These are phyloP conservation scores for Knufia petricola DNA, from an alignment of 2,329 filamentous ascomycete genomes.

Conservation along the genomic window DNA sequence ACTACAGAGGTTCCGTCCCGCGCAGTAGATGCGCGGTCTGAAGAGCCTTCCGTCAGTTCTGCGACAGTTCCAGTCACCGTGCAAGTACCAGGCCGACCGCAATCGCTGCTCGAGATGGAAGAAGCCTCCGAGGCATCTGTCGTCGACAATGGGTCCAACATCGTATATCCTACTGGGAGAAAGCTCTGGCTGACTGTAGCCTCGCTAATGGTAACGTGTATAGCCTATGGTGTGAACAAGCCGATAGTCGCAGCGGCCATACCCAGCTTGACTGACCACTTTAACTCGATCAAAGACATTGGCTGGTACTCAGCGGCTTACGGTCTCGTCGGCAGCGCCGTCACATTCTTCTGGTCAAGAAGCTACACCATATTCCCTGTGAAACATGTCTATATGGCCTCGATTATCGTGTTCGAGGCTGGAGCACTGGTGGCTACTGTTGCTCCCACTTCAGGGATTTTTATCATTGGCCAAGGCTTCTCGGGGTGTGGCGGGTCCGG, in stretches of 20 bases:
- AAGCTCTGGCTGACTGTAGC: constrained; percentile 4
- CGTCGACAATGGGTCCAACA: not conserved
- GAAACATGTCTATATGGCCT: constrained; percentile 24
- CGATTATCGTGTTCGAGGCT: constrained; percentile 19
- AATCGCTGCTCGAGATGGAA: no score
- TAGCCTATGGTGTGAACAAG: constrained; percentile 3
- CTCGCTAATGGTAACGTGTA: not conserved
- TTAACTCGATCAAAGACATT: constrained; percentile 28
- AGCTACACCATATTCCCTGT: constrained; percentile 27
- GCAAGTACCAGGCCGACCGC: no score
- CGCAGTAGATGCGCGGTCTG: no score
- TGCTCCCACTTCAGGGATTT: constrained; percentile 15
- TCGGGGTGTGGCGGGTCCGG: constrained; percentile 24
- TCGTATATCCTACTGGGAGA: constrained; percentile 6
- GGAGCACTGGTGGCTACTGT: constrained; percentile 20
- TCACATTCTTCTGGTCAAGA: constrained; percentile 11
- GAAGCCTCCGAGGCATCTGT: no score
- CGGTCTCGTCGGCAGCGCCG: constrained; percentile 23
- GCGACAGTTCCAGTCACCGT: no score
- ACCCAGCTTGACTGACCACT: constrained; percentile 30
- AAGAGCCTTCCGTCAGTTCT: no score
- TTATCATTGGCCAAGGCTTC: constrained; percentile 26
- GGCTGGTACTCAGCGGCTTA: constrained; percentile 23
- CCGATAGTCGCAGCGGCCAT: constrained; percentile 30
- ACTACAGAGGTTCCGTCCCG: no score